A percentile compares a stretch with the other conserved stretches of the same genome.
phyloP scores from a whole-genome alignment of 2,329 filamentous ascomycete species.

The Alternaria novae-zelandiae region DNA sequence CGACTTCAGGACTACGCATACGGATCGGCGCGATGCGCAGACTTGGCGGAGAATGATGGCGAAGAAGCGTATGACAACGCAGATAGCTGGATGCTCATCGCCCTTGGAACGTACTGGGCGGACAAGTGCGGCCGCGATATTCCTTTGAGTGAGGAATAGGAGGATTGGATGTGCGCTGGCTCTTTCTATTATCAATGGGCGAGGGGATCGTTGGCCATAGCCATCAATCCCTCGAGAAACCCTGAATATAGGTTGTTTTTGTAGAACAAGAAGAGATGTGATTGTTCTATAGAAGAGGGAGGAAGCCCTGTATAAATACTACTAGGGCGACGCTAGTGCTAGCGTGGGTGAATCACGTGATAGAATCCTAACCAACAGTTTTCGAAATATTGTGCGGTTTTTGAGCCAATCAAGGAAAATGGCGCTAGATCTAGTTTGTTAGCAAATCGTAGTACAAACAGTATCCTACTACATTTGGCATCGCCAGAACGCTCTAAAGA shows the following conservation, averaged over 20 bases:
- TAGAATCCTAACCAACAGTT: neutral
- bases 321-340: too few species aligned
- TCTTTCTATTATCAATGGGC: neutral
- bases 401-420: neutral
- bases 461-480: neutral
- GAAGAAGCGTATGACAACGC: neutral
- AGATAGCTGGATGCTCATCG: neutral
- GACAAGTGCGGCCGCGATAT: neutral
- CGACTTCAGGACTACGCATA: neutral
- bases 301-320: neutral
- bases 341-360: too few species aligned
- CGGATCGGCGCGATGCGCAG: neutral
- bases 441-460: neutral
- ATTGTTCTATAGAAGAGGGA: neutral
- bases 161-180: neutral
- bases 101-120: neutral
- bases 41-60: neutral
- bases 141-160: neutral
- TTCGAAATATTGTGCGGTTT: neutral
- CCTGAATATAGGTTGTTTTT: neutral
- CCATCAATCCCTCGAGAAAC: neutral
- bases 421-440: neutral
- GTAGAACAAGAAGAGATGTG: neutral
- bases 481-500: neutral
- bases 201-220: neutral